Evolutionary conservation across 805 yeast genomes (phyloP).

Genomic region (Suhomyces tanzawaensis): DNA sequence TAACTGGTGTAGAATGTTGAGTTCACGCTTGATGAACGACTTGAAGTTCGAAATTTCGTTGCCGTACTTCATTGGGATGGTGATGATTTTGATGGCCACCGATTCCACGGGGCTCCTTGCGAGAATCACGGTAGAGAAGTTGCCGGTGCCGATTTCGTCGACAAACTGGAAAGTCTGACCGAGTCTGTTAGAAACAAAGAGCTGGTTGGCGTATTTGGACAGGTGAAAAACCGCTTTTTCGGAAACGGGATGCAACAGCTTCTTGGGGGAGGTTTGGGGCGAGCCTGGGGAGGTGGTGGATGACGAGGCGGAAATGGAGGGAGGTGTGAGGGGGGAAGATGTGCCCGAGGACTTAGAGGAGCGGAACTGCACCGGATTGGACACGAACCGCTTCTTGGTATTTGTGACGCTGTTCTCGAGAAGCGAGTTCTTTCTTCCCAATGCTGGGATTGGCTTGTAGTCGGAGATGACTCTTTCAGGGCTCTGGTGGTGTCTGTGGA

Average conservation of each 20-base stretch:
- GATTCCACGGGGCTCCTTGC: constrained; percentile 28
- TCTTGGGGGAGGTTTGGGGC: constrained; percentile 1
- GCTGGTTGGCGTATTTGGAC: constrained; percentile 5
- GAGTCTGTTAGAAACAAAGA: constrained; percentile 11
- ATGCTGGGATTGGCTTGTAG: constrained; percentile 24
- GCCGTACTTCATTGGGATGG: constrained; percentile 37
- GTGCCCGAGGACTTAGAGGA: constrained; percentile 2
- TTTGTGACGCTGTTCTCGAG: constrained; percentile 10
- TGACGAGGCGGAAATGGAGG: constrained; percentile 3
- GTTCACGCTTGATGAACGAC: constrained; percentile 55
- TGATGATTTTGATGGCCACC: constrained; percentile 71
- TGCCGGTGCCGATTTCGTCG: constrained; percentile 59
- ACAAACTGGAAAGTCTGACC: constrained; percentile 13
- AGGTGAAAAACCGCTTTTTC: background rate
- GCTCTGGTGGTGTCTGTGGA: background rate
- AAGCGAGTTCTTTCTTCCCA: constrained; percentile 18
- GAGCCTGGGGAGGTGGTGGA: constrained; percentile 2
- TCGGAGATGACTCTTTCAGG: constrained; percentile 36
- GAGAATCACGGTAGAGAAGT: constrained; percentile 62
- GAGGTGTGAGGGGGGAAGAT: constrained; percentile 4
- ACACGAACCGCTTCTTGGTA: constrained; percentile 18
- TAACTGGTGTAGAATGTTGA: constrained; percentile 53
- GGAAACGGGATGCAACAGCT: background rate
- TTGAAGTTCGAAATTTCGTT: constrained; percentile 29
- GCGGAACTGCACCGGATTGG: constrained; percentile 17